Evolutionary conservation across 306 rosid genomes (phyloP), one percentile per base, ranked within the genome.

Genomic region (Mimosa pudica): DNA sequence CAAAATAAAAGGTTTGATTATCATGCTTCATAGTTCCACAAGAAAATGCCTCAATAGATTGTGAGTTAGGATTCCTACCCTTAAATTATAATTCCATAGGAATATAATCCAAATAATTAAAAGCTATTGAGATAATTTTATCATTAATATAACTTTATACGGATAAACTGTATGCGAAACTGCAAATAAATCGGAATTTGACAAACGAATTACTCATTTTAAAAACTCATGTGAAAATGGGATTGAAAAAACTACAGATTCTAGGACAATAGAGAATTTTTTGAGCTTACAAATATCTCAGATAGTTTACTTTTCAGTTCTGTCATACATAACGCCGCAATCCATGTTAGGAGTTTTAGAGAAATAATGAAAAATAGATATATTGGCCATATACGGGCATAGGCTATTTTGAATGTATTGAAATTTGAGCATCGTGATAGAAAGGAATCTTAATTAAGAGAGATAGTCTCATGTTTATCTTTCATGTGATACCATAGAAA

Each of bases 401-500:
- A 55, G 61, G 10, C 16, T 60, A 18, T 60, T n/a, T 18, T 2
- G 35, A 0, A 60, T 7, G 32, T n/a, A 18, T n/a, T n/a, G 32
- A 18, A 20, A 18, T 8, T 9, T 30, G 65, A 9, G 14, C 63
- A 2, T 18, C 9, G 65, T 3, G 36, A 60, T 20, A 8, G 24
- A 4, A 24, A 24, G 65, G 65, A 60, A 60, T 60, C 65, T 60
- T 60, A 57, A 60, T 60, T 60, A 57, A 60, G 65, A 24, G 65
- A 60, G 35, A 60, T 60, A 60, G 24, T 60, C 65, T 60, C 24
- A 8, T 60, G 10, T 60, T 60, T 60, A 60, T 60, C 14, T 60
- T 20, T 20, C 14, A 57, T 57, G 35, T 20, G 35, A 20, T n/a
- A n/a, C 10, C 18, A 57, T 55, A 7, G 18, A 57, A 57, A 57